Evolutionary conservation across 202 grass and related monocot species (phyloP), one percentile per base, ranked within the genome.

Genomic region (Zizania palustris): DNA sequence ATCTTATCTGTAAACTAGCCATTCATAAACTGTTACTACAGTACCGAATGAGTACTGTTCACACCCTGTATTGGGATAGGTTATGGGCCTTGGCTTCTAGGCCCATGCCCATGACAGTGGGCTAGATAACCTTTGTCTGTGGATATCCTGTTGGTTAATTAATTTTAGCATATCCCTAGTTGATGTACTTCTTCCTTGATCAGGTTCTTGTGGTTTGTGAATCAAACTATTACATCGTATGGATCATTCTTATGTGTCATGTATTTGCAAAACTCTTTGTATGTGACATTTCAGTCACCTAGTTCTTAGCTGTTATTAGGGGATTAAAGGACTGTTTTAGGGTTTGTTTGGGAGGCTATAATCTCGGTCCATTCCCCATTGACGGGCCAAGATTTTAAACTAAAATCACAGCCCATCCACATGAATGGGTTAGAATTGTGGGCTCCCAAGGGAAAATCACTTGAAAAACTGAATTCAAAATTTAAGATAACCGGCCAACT

Each of bases 131-230:
- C 20, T 57, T 20, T 9, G 38, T 9, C 44, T 34, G 67, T 16
- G 60, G 10, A 13, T 76, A 42, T 68, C 42, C 43, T 63, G 19
- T 72, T 72, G 36, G 13, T 54, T 67, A 69, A 12, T 45, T 73
- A 72, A 82, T 48, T 58, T 50, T 71, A n/a, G 39, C 7, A 59
- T 0, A 73, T 78, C 67, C 51, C 49, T 71, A 58, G 50, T 65
- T 28, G 19, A 64, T 66, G 45, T 28, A 77, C 45, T 9, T 65
- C 40, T 70, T 20, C 6, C 67, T 71, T n/a, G 65, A 43, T 49
- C 6, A 49, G 36, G 65, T 69, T 53, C 11, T 80, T 21, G 42
- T n/a, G n/a, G n/a, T n/a, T n/a, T n/a, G n/a, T 61, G 11, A 59
- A 56, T 75, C 4, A 56, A 73, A 45, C 35, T 43, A 73, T 60